Evolutionary conservation across 2,329 filamentous ascomycete species (phyloP), one percentile per base, ranked within the genome.

Genomic region (Microsporum canis): DNA sequence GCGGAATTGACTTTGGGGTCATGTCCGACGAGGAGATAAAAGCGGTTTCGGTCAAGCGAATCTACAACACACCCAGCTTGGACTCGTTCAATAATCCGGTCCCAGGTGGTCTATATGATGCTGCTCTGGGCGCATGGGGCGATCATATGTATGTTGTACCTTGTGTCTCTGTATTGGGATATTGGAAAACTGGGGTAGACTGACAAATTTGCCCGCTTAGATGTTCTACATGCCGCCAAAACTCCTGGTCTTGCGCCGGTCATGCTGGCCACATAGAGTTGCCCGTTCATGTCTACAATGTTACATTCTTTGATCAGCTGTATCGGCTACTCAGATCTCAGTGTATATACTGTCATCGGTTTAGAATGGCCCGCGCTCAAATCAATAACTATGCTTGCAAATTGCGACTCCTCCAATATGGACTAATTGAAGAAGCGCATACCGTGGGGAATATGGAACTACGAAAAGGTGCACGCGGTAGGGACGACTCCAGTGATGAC

Each of bases 211-310:
- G n/a, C 45, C 45, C 63, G 12, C 63, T 41, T 67, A 95, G 90
- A 71, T 99, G 94, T 77, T 82, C 90, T 68, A 99, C 94, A 73
- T 99, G 94, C 77, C 89, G 92, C 67, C 82, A 95, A 66, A 88
- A 86, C 70, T 86, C 86, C 64, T 82, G 85, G 70, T 84, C 84
- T 68, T 99, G 95, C 72, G 90, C 92, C 5, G 95, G 95, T 61
- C 95, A 99, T 77, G 84, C 88, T 63, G 95, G 94, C 59, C 94
- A 99, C 71, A 95, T 99, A 72, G 90, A 96, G 68, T 85, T 99
- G 10, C 91, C 94, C 12, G 87, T 91, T 10, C 89, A 89, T 55
- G 89, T 96, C 59, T 99, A 97, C 73, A 92, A 99, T 74, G 89
- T 92, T n/a, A 88, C 91, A 1, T 97, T 96, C 71, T 88, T 99